Base-by-base conservation (phyloP, 1,284 basidiomycete genomes). In the Wallemia hederae region DNA sequence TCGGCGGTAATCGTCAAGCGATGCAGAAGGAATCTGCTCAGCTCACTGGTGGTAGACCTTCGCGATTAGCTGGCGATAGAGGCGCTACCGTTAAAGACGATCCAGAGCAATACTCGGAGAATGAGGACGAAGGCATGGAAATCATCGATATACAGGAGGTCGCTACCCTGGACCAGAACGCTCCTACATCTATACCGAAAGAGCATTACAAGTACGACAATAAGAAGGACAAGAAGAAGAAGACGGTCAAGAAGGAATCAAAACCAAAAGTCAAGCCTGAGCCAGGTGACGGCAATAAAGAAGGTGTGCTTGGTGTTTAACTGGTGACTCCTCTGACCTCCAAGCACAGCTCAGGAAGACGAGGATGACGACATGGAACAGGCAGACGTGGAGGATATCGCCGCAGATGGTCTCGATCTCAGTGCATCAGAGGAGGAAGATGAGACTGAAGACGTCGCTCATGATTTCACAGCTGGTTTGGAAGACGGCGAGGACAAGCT, bases 71-170 rank as follows among this genome's bases (percentile, higher is more conserved):
- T 24, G 56, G 56, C 24, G 56, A 26, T 26, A 26, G 56, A 28
- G 56, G 56, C 24, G 56, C 56, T 9, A 26, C 27, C 9, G 25
- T 58, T 22, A 58, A 58, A 28, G 56, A 26, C n/a, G 56, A 58
- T 2, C 24, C 56, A 3, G 56, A 58, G 25, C 56, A 58, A 28
- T 58, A 58, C 56, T 58, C 56, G 14, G 56, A 58, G 15, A 26
- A 26, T 26, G 56, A 58, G 56, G 56, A 58, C 17, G 56, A 58
- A 26, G 56, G 56, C 24, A 28, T 58, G 56, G 56, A 58, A 28
- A 28, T 58, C 24, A 58, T 58, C 56, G 56, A 58, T 28, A 26
- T 58, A 5, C 25, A 26, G 24, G 15, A 27, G 17, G 56, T 58
- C 17, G 56, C 7, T 5, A 5, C 5, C 2, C 15, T 58, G 15